phyloP scores from a whole-genome alignment of 202 grass and related monocot species.

The Carex sylvatica region DNA sequence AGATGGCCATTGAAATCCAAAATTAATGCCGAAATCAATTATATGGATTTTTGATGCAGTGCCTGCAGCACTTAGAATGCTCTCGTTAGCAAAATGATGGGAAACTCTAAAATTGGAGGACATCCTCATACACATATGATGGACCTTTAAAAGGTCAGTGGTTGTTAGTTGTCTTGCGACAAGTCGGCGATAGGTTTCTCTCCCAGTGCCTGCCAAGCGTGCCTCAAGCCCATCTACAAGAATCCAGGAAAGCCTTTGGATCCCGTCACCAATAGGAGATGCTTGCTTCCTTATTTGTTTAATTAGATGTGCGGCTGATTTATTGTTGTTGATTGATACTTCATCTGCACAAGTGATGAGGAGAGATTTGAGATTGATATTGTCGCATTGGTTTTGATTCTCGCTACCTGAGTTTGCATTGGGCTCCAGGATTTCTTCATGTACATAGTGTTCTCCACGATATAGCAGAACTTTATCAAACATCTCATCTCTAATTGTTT shows the following conservation, averaged over 20 bases:
- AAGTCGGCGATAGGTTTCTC: background rate
- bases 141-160: conserved; percentile 27
- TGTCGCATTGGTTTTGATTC: no score
- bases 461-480: conserved; percentile 46
- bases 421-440: conserved; percentile 24
- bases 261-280: no score
- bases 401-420: background rate
- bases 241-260: no score
- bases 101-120: conserved; percentile 31
- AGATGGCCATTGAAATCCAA: conserved; percentile 69
- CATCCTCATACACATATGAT: conserved; percentile 16
- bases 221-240: no score
- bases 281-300: conserved; percentile 22
- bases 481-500: conserved; percentile 35
- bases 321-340: conserved; percentile 36
- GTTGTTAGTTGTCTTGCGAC: background rate
- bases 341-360: conserved; percentile 45
- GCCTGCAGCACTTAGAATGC: conserved; percentile 35
- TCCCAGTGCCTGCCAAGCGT: no score
- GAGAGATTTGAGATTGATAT: background rate
- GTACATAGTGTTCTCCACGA: background rate
- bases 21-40: conserved; percentile 66
- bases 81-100: conserved; percentile 46
- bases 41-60: conserved; percentile 38
- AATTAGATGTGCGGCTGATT: conserved; percentile 27